Base-by-base conservation (phyloP, 2,329 filamentous ascomycete genomes). In the Beauveria varroae region DNA sequence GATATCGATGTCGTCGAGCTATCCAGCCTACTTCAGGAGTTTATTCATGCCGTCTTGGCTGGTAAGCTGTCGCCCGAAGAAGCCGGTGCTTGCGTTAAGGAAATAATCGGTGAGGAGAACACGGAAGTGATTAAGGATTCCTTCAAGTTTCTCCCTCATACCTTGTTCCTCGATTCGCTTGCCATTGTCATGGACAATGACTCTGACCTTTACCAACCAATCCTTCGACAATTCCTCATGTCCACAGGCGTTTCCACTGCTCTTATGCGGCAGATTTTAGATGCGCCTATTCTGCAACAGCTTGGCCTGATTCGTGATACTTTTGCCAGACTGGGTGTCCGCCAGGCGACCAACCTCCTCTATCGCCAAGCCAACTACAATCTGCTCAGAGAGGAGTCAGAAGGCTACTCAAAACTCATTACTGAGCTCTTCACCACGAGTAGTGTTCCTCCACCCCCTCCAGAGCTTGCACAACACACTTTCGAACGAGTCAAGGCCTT, bases 321-420 rank as follows among this genome's bases (percentile, higher is more conserved):
- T 6, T 99, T 98, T 72, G 80, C 84, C 62, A 88, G 88, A 66
- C 86, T 95, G 71, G 88, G 89, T 18, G 92, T 96, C 65, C 87
- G 93, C 60, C 92, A 96, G 70, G 90, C 93, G 54, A 99, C 95
- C 8, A 96, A 97, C 68, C 81, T 95, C 5, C 82, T 99, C 0
- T 99, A 99, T 73, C 88, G 93, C 63, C 95, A 98, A 74, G 91
- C 93, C 16, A 98, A 96, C 73, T 98, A 96, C 79, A 99, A 99
- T 69, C 78, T 99, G 8, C 79, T 99, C 22, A 87, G 95, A 50
- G 95, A 99, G 76, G 95, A 99, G 74, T 91, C 91, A 0, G 95
- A 99, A 75, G 95, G 96, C 46, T 99, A 96, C 71, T 93, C 95
- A 0, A 99, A 99, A 73, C 84, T 99, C 52, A 86, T 96, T 63